A percentile compares a stretch with the other conserved stretches of the same genome.
Evolutionary conservation across 345 rosid genomes (phyloP).

Genomic region (Chamaenerion angustifolium): DNA sequence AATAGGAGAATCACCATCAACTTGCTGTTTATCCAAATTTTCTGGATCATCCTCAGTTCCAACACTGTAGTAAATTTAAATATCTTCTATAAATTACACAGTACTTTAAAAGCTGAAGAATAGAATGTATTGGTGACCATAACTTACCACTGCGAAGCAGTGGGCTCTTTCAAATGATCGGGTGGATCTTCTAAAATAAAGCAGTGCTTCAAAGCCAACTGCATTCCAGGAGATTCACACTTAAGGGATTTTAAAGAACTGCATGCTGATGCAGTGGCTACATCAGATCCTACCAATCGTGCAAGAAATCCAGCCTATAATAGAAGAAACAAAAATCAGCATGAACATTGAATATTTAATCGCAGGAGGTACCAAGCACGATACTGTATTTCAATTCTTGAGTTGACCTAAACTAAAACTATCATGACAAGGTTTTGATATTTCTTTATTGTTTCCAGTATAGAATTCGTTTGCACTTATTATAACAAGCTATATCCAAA

Average conservation of each 20-base stretch:
- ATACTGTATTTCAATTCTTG: too few relatives aligned
- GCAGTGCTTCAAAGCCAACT: constrained; percentile 77
- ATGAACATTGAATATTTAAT: background rate
- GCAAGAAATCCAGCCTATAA: constrained; percentile 69
- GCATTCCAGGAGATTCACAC: constrained; percentile 42
- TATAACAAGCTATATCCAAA: too few relatives aligned
- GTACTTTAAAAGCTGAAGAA: constrained; percentile 16
- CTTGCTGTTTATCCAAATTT: constrained; percentile 20
- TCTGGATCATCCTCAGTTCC: constrained; percentile 17
- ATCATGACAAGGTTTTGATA: too few relatives aligned
- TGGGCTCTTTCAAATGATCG: constrained; percentile 35
- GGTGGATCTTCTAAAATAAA: constrained; percentile 88
- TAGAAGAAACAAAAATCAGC: constrained; percentile 3
- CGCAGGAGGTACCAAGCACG: too few relatives aligned
- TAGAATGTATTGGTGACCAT: constrained; percentile 3
- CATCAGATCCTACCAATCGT: constrained; percentile 46
- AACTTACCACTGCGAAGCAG: constrained; percentile 42
- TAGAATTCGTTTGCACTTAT: too few relatives aligned
- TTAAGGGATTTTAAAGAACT: constrained; percentile 51
- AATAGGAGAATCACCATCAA: constrained; percentile 16
- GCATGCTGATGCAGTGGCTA: constrained; percentile 62
- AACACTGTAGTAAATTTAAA: constrained; percentile 30
- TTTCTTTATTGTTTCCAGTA: too few relatives aligned
- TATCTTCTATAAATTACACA: constrained; percentile 13
- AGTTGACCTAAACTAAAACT: too few relatives aligned